Conservation (phyloP, 2,329 filamentous ascomycete species). For the Ophiostoma novo-ulmi region DNA sequence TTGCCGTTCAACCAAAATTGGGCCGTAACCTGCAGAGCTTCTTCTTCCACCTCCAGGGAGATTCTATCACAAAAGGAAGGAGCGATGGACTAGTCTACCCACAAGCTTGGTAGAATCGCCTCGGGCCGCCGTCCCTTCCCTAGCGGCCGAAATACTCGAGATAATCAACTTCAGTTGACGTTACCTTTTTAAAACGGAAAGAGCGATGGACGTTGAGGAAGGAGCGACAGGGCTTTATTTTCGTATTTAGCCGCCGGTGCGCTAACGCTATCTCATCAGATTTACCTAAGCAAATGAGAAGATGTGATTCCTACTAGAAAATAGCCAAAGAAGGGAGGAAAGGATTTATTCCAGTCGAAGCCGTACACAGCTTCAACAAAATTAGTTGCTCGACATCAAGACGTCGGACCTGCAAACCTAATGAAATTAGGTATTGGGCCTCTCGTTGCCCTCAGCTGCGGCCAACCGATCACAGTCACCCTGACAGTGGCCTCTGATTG, state of each 20-base stretch:
- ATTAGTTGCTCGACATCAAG: background rate
- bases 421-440: background rate
- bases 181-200: background rate
- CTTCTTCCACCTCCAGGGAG: background rate
- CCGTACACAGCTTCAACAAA: background rate
- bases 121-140: slow-evolving; percentile 1
- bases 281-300: background rate
- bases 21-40: background rate
- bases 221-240: background rate
- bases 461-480: background rate
- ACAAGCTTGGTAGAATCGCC: background rate
- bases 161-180: background rate
- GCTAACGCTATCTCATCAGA: background rate
- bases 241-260: background rate
- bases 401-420: background rate
- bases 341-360: background rate
- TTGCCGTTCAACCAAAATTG: background rate
- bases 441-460: background rate
- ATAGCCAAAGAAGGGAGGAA: background rate
- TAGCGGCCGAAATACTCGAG: background rate
- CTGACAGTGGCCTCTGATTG: background rate
- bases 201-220: background rate
- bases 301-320: background rate
- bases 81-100: background rate
- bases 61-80: background rate